Base-by-base conservation (phyloP, 108 stramenopile species). In the Cyclotella cryptica region DNA sequence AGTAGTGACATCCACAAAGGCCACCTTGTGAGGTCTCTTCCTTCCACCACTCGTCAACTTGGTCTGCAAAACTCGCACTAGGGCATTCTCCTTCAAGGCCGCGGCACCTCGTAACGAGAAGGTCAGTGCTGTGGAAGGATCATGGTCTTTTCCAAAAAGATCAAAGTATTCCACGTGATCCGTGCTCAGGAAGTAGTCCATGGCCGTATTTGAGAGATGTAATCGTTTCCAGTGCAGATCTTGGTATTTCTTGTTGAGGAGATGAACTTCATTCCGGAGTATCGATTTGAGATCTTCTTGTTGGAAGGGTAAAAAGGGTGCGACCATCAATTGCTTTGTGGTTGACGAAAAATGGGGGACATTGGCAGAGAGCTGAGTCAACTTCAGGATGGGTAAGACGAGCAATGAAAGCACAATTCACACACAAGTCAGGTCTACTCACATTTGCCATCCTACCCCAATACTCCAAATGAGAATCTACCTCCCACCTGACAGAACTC, bases 101-200 rank as follows among this genome's bases (percentile, higher is more conserved):
- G 43, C 53, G 61, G 79, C 79, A 45, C 79, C 79, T 21, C 47
- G 46, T 35, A 47, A 44, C 17, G 79, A 80, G 60, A 69, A 74
- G 15, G 79, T 74, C 12, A 63, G 58, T 18, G 45, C 42, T 18
- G 21, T 18, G 22, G 13, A 21, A 21, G 30, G 42, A 40, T 58
- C 65, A 26, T 44, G 27, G 11, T 72, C 57, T 19, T 61, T 51
- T 35, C 30, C 10, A 52, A 45, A 71, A 45, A 82, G 74, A 71
- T 75, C 64, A 29, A 70, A 70, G 68, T 82, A 82, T 27, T 82
- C 69, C 1, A 82, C 64, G 60, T 82, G 74, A 30, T 82, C 70
- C 4, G 42, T 43, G 13, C 80, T 69, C 12, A 71, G 59, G 71
- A 67, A 75, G 55, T 59, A 55, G 44, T 69, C 14, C 0, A 76